A percentile compares a stretch with the other conserved stretches of the same genome.
phyloP scores from a whole-genome alignment of 1,139 yeast species.

The Nakaseomyces kungkrabaensis region DNA sequence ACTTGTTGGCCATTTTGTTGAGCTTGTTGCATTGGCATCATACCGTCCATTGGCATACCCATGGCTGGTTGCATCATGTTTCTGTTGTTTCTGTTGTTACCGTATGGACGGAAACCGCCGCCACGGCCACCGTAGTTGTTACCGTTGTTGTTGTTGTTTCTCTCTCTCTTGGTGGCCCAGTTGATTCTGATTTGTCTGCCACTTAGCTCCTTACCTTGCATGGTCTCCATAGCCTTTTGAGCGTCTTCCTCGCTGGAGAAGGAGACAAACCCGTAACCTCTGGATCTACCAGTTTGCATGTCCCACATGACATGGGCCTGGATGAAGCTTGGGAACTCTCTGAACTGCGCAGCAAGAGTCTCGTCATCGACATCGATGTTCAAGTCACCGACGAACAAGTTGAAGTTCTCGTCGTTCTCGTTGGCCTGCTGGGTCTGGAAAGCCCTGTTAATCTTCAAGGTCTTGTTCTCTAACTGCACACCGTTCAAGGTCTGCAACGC shows the following conservation, averaged over 20 bases:
- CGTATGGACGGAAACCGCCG: conserved; percentile 14
- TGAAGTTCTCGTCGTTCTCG: conserved; percentile 46
- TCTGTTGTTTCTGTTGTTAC: conserved; percentile 12
- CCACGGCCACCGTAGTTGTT: conserved; percentile 19
- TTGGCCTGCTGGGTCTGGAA: conserved; percentile 62
- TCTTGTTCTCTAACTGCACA: conserved; percentile 39
- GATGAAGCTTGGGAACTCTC: conserved; percentile 49
- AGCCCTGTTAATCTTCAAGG: conserved; percentile 71
- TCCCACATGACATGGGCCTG: conserved; percentile 98
- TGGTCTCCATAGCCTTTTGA: conserved; percentile 56
- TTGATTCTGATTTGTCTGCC: conserved; percentile 75
- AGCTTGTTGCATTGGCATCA: conserved; percentile 12
- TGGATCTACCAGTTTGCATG: conserved; percentile 82
- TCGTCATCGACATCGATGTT: conserved; percentile 80
- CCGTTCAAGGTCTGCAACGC: conserved; percentile 60
- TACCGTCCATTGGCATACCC: conserved; percentile 18
- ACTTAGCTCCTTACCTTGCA: conserved; percentile 66
- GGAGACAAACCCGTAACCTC: conserved; percentile 92
- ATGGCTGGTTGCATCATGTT: conserved; percentile 18
- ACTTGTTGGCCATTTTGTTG: conserved; percentile 7
- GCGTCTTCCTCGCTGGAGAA: conserved; percentile 62
- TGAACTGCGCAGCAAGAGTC: conserved; percentile 48
- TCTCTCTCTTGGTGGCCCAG: conserved; percentile 78
- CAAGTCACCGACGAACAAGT: conserved; percentile 80
- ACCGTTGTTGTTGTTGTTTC: conserved; percentile 20